phyloP scores from a whole-genome alignment of 2,329 filamentous ascomycete genomes.

The Beauveria pseudobassiana region DNA sequence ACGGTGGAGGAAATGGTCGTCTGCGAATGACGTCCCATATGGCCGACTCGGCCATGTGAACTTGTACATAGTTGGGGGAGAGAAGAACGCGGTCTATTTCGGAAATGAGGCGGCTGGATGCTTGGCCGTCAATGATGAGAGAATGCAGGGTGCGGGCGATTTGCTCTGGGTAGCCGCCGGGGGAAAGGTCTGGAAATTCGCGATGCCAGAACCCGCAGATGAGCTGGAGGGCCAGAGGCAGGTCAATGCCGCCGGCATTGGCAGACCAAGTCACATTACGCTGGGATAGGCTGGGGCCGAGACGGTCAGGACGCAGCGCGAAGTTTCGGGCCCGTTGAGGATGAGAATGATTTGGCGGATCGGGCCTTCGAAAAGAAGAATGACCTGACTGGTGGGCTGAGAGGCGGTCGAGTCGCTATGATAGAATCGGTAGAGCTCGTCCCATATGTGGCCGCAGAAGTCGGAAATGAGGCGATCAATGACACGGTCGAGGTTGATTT shows the following conservation, averaged over 20 bases:
- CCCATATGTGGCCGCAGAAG: slow-evolving; percentile 27
- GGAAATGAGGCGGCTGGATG: slow-evolving; percentile 22
- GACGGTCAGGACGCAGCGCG: slow-evolving; percentile 25
- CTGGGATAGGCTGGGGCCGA: slow-evolving; percentile 28
- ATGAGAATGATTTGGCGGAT: slow-evolving; percentile 30
- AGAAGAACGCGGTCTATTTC: slow-evolving; percentile 23
- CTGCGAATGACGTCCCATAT: slow-evolving; percentile 29
- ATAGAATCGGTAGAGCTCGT: slow-evolving; percentile 29
- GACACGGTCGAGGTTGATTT: slow-evolving; percentile 28
- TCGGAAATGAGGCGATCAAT: slow-evolving; percentile 27
- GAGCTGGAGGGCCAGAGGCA: slow-evolving; percentile 27
- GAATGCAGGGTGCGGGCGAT: slow-evolving; percentile 25
- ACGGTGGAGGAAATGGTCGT: slow-evolving; percentile 22
- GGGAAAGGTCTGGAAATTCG: slow-evolving; percentile 26
- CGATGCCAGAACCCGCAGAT: slow-evolving; percentile 29
- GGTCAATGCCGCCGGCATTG: slow-evolving; percentile 25
- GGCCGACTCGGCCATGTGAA: slow-evolving; percentile 30
- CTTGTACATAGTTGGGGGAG: slow-evolving; percentile 29
- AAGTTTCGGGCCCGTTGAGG: slow-evolving; percentile 29
- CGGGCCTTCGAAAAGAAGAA: slow-evolving; percentile 28
- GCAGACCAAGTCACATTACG: slow-evolving; percentile 26
- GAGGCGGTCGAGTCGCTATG: slow-evolving; percentile 17
- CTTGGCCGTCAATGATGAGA: slow-evolving; percentile 22
- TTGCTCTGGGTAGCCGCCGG: slow-evolving; percentile 26
- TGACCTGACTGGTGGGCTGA: slow-evolving; percentile 24